phyloP scores from a whole-genome alignment of 345 rosid species.

The Physaria fendleri region DNA sequence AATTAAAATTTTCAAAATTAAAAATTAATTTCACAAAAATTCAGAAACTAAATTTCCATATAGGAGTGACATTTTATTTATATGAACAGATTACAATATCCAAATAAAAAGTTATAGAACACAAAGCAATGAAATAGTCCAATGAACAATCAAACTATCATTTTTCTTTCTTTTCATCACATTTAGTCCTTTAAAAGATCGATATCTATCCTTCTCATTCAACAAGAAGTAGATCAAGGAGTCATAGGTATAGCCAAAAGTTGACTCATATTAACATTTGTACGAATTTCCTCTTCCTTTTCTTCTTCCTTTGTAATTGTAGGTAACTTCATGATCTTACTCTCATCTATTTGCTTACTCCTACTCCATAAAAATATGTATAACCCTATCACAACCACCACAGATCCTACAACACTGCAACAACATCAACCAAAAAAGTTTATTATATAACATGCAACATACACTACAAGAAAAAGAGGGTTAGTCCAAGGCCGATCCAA shows the following conservation, averaged over 20 bases:
- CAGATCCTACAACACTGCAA: slow-evolving; percentile 28
- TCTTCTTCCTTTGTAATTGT: slow-evolving; percentile 15
- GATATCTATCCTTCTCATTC: not conserved
- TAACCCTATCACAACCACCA: slow-evolving; percentile 25
- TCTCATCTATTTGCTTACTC: slow-evolving; percentile 4
- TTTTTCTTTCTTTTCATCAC: not conserved
- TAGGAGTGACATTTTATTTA: slow-evolving; percentile 2
- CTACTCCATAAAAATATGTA: slow-evolving; percentile 32
- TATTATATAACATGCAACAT: not conserved
- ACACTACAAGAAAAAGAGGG: too few relatives aligned
- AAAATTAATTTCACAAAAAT: too few relatives aligned
- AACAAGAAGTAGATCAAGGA: slow-evolving; percentile 20
- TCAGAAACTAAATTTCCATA: not conserved
- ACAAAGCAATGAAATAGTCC: not conserved
- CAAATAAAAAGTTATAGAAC: not conserved
- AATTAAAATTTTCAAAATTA: too few relatives aligned
- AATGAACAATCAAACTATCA: not conserved
- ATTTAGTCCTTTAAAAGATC: not conserved
- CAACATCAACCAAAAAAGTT: not conserved
- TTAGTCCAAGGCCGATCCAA: too few relatives aligned
- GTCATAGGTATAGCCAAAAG: slow-evolving; percentile 30
- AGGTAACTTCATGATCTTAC: slow-evolving; percentile 14
- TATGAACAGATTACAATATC: slow-evolving; percentile 8
- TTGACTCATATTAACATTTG: slow-evolving; percentile 7
- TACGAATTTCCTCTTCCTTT: slow-evolving; percentile 18